These are phyloP conservation scores for Akanthomyces uredinophilus DNA, from an alignment of 2,329 filamentous ascomycete species.

Conservation along the genomic window DNA sequence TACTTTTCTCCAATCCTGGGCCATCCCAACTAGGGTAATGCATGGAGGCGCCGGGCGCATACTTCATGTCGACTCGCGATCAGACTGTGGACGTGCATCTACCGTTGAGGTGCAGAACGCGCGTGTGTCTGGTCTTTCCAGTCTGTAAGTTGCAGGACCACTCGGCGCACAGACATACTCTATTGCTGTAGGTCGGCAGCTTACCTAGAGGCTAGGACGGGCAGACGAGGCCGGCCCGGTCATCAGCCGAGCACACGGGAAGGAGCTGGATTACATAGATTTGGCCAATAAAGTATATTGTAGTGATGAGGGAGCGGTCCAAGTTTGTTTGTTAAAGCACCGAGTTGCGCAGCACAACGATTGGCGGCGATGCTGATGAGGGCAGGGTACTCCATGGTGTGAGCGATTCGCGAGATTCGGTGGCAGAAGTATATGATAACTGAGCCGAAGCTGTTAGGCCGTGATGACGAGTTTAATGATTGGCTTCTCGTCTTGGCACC, in stretches of 20 bases:
- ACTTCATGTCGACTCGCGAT: background rate
- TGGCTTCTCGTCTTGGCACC: background rate
- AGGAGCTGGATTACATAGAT: background rate
- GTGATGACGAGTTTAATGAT: no score
- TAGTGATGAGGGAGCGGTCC: background rate
- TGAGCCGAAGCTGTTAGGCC: background rate
- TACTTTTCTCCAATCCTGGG: background rate
- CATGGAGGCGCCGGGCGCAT: no score
- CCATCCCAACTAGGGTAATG: background rate
- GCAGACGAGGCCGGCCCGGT: background rate
- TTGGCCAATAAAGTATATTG: no score
- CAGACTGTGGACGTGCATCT: slow-evolving; percentile 8
- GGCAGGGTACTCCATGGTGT: background rate
- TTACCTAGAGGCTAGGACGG: background rate
- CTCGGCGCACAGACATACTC: slow-evolving; percentile 1
- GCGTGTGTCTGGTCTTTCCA: background rate
- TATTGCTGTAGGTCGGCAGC: background rate
- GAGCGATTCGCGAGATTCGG: background rate
- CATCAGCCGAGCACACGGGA: background rate
- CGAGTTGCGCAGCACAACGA: background rate
- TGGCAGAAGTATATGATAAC: background rate
- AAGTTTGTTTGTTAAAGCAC: background rate
- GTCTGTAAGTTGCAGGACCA: no score
- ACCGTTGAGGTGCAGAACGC: background rate
- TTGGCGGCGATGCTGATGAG: background rate